phyloP scores from a whole-genome alignment of 2,329 filamentous ascomycete genomes.

The Aspergillus pseudotamarii region DNA sequence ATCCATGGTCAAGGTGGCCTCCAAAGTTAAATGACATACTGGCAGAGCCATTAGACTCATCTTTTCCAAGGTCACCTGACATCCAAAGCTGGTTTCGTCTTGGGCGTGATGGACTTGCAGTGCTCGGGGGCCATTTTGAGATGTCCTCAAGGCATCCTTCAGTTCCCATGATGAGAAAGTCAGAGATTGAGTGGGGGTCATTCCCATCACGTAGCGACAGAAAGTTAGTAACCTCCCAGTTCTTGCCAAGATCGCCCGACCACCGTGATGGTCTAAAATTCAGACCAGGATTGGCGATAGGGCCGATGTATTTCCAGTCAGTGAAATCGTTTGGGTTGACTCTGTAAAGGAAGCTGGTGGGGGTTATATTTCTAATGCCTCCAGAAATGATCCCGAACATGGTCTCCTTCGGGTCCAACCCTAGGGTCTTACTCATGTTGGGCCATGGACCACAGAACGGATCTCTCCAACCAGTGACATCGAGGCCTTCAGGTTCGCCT shows the following conservation, averaged over 20 bases:
- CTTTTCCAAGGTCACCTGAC: neutral
- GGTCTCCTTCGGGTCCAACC: neutral
- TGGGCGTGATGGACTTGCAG: too few relatives aligned
- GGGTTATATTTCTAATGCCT: neutral
- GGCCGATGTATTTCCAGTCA: neutral
- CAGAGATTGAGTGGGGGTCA: neutral
- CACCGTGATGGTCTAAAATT: neutral
- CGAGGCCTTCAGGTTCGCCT: neutral
- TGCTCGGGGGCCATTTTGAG: too few relatives aligned
- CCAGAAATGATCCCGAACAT: neutral
- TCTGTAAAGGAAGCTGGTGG: neutral
- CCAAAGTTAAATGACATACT: neutral
- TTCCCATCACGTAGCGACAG: neutral
- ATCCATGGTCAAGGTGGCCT: neutral
- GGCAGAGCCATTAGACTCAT: too few relatives aligned
- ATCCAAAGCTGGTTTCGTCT: neutral
- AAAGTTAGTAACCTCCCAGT: neutral
- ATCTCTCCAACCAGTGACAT: neutral
- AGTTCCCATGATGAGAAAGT: neutral
- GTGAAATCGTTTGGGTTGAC: constrained; percentile 14
- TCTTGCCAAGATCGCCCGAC: neutral
- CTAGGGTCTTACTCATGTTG: neutral
- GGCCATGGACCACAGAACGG: neutral
- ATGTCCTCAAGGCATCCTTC: neutral
- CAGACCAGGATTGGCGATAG: neutral